Percentiles rank a stretch among this genome's conserved stretches.
Evolutionary conservation across 345 rosid genomes (phyloP).

Genomic region (Heritiera fomes): DNA sequence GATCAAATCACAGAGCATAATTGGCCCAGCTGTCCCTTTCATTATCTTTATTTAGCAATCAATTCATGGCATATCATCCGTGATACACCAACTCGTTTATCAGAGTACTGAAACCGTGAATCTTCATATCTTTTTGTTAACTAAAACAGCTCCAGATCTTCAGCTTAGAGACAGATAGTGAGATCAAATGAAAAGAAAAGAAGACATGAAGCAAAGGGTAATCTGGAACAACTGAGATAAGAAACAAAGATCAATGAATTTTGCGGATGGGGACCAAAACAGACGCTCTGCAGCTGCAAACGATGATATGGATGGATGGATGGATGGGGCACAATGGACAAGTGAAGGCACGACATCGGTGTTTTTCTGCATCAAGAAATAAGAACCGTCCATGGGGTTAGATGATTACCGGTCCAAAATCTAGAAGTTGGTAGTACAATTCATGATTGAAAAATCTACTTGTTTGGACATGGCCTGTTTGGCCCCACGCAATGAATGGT

Average conservation of each 20-base stretch:
- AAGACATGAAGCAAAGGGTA: not conserved
- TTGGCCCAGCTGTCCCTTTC: not conserved
- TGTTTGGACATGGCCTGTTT: conserved; percentile 12
- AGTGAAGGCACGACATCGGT: conserved; percentile 5
- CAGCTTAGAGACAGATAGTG: not conserved
- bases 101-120: not conserved
- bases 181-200: not conserved
- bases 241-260: not conserved
- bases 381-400: conserved; percentile 32
- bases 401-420: conserved; percentile 14
- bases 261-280: not conserved
- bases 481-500: conserved; percentile 3
- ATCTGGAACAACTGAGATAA: not conserved
- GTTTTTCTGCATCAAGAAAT: conserved; percentile 14
- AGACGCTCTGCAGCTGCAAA: not conserved
- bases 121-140: not conserved
- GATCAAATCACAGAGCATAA: not conserved
- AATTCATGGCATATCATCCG: no score
- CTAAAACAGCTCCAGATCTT: not conserved
- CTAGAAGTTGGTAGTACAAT: not conserved
- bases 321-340: conserved; percentile 5
- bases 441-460: conserved; percentile 17
- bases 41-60: not conserved
- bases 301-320: not conserved
- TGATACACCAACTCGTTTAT: not conserved